Evolutionary conservation across 345 rosid genomes (phyloP), one percentile per base, ranked within the genome.

Genomic region (Acer yangbiense): DNA sequence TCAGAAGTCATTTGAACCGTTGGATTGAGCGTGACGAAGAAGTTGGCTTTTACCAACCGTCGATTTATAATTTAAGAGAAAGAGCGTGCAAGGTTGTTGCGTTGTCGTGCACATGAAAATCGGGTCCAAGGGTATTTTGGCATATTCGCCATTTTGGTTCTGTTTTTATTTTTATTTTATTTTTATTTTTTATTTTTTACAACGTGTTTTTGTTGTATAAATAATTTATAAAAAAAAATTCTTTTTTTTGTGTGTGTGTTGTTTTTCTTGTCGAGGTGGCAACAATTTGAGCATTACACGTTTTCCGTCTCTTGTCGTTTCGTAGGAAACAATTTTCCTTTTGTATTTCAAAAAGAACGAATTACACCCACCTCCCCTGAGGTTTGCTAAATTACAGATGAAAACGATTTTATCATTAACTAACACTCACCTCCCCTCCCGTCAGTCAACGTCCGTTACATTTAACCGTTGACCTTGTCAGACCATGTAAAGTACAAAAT

Each of bases 1-100:
- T 35, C 63, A 25, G 81, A 43, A 60, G 65, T 27, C 14, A 72
- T 48, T 4, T 70, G 67, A 67, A 68, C 73, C 88, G 87, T 85
- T 61, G 52, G 88, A 85, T 83, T 68, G 13, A 5, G 16, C 6
- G 10, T 20, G 35, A 46, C 18, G 72, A 13, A 54, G 72, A 13
- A 0, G 6, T 21, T 25, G 6, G 20, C 0, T 18, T 7, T 52
- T 73, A 0, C 0, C 8, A 43, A 43, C 86, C 89, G 89, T 82
- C 46, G 83, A 78, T 69, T 8, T 21, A 21, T 54, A 9, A 35
- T 32, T 1, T 3, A 6, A 62, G n/a, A 62, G 29, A 16, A 39
- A 2, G 21, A 2, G 20, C 12, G 1, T 17, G 20, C 25, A 4
- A 13, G 63, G 63, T 65, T 6, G 71, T 29, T 65, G 29, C 13